Percentiles rank a stretch among this genome's conserved stretches.
Conservation (phyloP, 2,329 filamentous ascomycete species). For the Volutella citrinella region DNA sequence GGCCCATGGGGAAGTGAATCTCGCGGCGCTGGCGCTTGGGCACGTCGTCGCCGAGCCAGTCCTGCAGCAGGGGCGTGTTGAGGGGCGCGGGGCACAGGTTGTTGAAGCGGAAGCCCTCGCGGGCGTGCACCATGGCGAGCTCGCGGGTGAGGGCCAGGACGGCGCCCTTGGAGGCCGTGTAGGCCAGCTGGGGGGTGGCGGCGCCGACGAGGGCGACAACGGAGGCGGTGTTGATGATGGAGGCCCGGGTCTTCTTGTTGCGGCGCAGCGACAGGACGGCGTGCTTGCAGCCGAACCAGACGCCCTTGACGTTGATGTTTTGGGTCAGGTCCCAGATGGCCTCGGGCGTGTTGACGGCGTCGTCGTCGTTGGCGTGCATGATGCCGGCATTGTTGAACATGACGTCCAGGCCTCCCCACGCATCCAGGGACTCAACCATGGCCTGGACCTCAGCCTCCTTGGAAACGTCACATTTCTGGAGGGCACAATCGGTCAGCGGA, state of each 20-base stretch:
- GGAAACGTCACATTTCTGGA: conserved; percentile 67
- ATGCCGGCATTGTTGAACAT: conserved; percentile 98
- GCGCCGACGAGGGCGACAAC: conserved; percentile 85
- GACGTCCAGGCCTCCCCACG: conserved; percentile 84
- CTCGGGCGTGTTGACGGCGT: conserved; percentile 81
- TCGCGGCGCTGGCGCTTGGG: conserved; percentile 79
- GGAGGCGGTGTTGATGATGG: conserved; percentile 89
- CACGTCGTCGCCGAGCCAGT: conserved; percentile 87
- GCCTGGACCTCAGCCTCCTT: conserved; percentile 77
- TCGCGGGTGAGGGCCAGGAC: conserved; percentile 88
- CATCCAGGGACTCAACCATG: conserved; percentile 70
- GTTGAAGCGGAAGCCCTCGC: conserved; percentile 88
- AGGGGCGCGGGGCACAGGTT: conserved; percentile 84
- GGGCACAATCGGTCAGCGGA: background rate
- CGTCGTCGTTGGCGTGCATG: conserved; percentile 82
- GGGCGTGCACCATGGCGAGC: conserved; percentile 85
- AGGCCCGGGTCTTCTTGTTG: conserved; percentile 73
- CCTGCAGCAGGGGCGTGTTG: conserved; percentile 87
- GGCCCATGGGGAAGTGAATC: conserved; percentile 83
- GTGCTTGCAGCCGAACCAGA: conserved; percentile 96
- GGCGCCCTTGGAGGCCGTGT: conserved; percentile 91
- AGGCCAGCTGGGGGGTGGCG: conserved; percentile 85
- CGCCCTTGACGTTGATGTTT: conserved; percentile 93
- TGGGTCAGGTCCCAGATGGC: conserved; percentile 93
- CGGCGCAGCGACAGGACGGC: conserved; percentile 78